A percentile compares a stretch with the other conserved stretches of the same genome.
These are phyloP conservation scores for Saccharomyces hybrid DNA, from an alignment of 1,139 yeast genomes.

Conservation along the genomic window DNA sequence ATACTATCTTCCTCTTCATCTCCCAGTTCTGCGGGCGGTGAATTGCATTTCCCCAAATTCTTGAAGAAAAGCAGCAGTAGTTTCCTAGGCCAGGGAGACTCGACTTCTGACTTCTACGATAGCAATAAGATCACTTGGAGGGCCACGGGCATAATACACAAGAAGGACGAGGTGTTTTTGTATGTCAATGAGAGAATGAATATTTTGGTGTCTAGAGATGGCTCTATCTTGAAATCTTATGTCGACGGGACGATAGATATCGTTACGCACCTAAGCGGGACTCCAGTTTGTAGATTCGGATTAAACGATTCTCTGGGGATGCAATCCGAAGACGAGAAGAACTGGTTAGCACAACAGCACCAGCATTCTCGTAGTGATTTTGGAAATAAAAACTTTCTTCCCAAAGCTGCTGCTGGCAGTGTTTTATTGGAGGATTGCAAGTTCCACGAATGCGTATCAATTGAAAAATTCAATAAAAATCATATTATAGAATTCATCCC, in stretches of 20 bases:
- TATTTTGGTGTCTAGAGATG: constrained; percentile 54
- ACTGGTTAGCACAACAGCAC: constrained; percentile 14
- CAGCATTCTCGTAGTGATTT: not conserved
- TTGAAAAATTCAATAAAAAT: constrained; percentile 60
- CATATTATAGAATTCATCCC: constrained; percentile 69
- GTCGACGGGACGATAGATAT: constrained; percentile 72
- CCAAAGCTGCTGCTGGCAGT: constrained; percentile 41
- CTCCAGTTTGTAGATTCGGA: constrained; percentile 62
- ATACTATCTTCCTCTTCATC: constrained; percentile 1
- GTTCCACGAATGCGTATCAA: constrained; percentile 81
- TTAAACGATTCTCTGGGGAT: constrained; percentile 39
- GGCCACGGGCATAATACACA: constrained; percentile 60
- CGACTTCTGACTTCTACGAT: constrained; percentile 5
- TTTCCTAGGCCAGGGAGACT: constrained; percentile 13
- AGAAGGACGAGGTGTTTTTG: constrained; percentile 73
- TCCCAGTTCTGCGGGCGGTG: not conserved
- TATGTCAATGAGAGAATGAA: constrained; percentile 72
- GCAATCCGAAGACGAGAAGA: constrained; percentile 42
- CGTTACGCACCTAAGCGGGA: constrained; percentile 69
- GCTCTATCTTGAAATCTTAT: constrained; percentile 58
- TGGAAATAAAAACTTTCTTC: constrained; percentile 21
- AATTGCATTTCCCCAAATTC: constrained; percentile 14
- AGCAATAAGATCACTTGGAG: constrained; percentile 60
- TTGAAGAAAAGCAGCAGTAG: constrained; percentile 11
- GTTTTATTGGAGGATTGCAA: constrained; percentile 70